These are phyloP conservation scores for Carallia pectinifolia DNA, from an alignment of 345 rosid genomes.

Conservation along the genomic window DNA sequence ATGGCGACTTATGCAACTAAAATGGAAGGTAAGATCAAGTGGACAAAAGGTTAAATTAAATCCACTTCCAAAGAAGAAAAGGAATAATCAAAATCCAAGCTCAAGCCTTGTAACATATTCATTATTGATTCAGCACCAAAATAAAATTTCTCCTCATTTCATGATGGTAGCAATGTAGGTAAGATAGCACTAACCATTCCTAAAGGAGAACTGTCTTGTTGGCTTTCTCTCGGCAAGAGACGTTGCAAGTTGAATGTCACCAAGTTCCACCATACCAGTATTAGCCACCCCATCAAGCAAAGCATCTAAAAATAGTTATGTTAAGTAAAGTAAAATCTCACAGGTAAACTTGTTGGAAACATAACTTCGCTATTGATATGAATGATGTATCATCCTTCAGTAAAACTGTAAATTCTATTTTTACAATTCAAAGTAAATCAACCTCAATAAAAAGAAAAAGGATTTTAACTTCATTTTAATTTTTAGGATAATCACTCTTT, in stretches of 20 bases:
- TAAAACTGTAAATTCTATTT: neutral
- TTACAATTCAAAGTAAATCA: neutral
- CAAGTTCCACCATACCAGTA: conserved; percentile 75
- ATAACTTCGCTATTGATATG: neutral
- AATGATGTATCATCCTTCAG: neutral
- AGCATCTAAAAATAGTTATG: conserved; percentile 42
- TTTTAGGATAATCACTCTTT: too few relatives aligned
- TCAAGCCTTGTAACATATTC: neutral
- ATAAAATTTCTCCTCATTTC: neutral
- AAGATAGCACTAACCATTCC: conserved; percentile 53
- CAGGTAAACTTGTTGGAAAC: conserved; percentile 1
- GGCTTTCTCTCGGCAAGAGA: conserved; percentile 84
- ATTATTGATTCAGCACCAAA: neutral
- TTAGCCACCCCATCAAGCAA: conserved; percentile 78
- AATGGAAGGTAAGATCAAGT: too few relatives aligned
- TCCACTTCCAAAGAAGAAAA: too few relatives aligned
- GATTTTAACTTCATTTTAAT: neutral
- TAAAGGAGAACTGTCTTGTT: conserved; percentile 63
- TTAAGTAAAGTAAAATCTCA: neutral
- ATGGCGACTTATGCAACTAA: too few relatives aligned
- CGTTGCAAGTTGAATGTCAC: conserved; percentile 59
- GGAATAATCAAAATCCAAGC: too few relatives aligned
- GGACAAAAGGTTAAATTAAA: too few relatives aligned
- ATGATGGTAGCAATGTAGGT: neutral
- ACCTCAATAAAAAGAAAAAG: neutral